Conservation (phyloP, 192 early-diverging fungal species). For the Rhizoclosmatium globosum region DNA sequence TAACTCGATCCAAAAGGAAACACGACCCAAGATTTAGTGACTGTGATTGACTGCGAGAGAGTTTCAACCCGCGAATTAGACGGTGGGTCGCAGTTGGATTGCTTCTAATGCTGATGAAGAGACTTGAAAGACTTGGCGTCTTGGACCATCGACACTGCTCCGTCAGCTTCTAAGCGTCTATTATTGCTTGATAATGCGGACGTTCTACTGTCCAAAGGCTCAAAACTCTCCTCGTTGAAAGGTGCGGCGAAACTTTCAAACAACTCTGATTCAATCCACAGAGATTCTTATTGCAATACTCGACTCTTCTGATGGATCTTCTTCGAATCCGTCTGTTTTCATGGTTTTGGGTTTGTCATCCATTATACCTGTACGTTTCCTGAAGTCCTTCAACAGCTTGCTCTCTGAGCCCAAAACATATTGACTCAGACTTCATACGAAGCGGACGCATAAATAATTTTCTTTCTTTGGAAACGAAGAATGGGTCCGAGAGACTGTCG, state of each 20-base stretch:
- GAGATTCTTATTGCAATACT: not conserved
- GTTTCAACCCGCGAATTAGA: not conserved
- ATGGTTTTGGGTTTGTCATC: not conserved
- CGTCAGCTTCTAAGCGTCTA: not conserved
- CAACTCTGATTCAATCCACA: not conserved
- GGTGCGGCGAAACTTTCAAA: not conserved
- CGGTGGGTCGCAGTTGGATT: not conserved
- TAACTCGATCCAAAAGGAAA: too few relatives aligned
- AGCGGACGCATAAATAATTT: not conserved
- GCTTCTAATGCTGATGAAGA: not conserved
- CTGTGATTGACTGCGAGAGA: not conserved
- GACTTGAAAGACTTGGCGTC: not conserved
- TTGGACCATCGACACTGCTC: not conserved
- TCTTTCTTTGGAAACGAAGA: slow-evolving; percentile 11
- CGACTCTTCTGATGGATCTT: not conserved
- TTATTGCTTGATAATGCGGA: slow-evolving; percentile 28
- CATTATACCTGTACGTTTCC: not conserved
- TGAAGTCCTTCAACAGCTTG: not conserved
- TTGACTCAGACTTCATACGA: slow-evolving; percentile 18
- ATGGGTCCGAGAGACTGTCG: not conserved
- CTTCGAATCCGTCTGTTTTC: slow-evolving; percentile 2
- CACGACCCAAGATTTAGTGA: not conserved
- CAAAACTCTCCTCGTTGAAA: not conserved
- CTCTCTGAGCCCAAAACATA: not conserved
- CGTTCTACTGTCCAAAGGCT: not conserved